These are phyloP conservation scores for Cryptococcus maquisensis DNA, from an alignment of 1,284 basidiomycete species.

Conservation along the genomic window DNA sequence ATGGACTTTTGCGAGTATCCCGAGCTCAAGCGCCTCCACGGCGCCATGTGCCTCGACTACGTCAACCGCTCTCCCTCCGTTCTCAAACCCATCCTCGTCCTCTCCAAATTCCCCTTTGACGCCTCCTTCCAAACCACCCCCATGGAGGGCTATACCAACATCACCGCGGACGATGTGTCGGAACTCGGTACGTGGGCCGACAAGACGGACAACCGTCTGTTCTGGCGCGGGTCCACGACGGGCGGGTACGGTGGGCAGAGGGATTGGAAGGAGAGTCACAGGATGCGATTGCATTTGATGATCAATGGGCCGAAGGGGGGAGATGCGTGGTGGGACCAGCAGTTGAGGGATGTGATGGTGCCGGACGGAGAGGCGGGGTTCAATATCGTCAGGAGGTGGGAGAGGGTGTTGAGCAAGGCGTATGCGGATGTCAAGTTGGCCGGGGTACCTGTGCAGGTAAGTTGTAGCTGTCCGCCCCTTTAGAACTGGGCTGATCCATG, in stretches of 20 bases:
- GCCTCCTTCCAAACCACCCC: conserved; percentile 44
- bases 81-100: conserved; percentile 44
- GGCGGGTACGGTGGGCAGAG: conserved; percentile 44
- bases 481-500: neutral
- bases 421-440: conserved; percentile 49
- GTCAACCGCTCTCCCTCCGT: conserved; percentile 43
- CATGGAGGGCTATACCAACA: conserved; percentile 44
- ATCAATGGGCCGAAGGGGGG: conserved; percentile 47
- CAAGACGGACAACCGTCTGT: conserved; percentile 45
- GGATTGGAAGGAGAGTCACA: conserved; percentile 48
- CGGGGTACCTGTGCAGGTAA: conserved; percentile 39
- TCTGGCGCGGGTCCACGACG: conserved; percentile 50
- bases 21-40: conserved; percentile 46
- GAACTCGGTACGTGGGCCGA: conserved; percentile 40
- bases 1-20: conserved; percentile 55
- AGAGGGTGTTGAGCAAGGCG: conserved; percentile 35
- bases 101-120: conserved; percentile 48
- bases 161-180: conserved; percentile 32
- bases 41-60: conserved; percentile 44
- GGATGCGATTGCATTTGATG: conserved; percentile 48
- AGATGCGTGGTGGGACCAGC: conserved; percentile 33
- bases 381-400: conserved; percentile 27
- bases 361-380: conserved; percentile 43
- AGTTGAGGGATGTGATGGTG: conserved; percentile 40
- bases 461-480: neutral